Percentiles rank a stretch among this genome's conserved stretches.
phyloP scores from a whole-genome alignment of 1,139 yeast genomes.

The Kluyveromyces sp. region DNA sequence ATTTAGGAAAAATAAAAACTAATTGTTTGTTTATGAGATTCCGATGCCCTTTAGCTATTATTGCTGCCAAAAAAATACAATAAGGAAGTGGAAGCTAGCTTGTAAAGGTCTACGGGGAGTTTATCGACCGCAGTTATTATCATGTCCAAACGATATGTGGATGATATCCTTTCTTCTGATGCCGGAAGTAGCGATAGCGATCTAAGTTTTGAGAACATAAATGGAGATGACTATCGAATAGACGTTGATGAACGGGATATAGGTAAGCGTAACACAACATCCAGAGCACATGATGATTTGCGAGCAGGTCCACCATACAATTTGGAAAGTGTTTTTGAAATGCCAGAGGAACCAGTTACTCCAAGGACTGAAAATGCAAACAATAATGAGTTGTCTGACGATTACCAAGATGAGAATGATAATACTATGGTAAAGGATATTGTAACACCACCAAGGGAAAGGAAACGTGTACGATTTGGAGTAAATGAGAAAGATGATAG shows the following conservation, averaged over 20 bases:
- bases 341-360: neutral
- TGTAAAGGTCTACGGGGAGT: too few relatives aligned
- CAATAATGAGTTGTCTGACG: neutral
- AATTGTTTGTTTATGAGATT: too few relatives aligned
- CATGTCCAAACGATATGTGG: constrained; percentile 1
- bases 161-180: constrained; percentile 1
- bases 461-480: constrained; percentile 9
- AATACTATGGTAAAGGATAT: constrained; percentile 1
- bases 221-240: constrained; percentile 10
- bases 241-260: constrained; percentile 2
- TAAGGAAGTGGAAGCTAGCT: neutral
- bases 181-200: neutral
- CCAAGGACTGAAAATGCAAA: neutral
- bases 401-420: neutral
- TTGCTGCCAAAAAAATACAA: too few relatives aligned
- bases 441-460: constrained; percentile 4
- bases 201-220: constrained; percentile 1
- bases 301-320: neutral
- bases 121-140: neutral
- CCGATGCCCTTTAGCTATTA: neutral
- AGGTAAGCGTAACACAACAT: neutral
- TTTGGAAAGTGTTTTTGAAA: neutral
- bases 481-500: constrained; percentile 2
- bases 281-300: neutral
- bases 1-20: too few relatives aligned